Percentiles rank a stretch among this genome's conserved stretches.
These are phyloP conservation scores for Heliamphora ciliata DNA, from an alignment of 179 eudicot species.

Conservation along the genomic window DNA sequence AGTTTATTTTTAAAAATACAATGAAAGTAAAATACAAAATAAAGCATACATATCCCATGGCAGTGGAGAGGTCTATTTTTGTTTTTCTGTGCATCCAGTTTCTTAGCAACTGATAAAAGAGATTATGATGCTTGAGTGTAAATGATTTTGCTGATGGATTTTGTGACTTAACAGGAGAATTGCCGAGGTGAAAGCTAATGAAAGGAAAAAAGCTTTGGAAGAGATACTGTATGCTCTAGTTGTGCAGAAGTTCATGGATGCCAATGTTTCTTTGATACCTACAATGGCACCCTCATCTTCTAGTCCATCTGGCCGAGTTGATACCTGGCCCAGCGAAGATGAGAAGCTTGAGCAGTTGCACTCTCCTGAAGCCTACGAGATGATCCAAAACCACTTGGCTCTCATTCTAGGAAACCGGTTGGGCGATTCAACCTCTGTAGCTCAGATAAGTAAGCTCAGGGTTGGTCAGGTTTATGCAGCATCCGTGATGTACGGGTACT, in stretches of 20 bases:
- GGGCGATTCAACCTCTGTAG: constrained; percentile 58
- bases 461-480: constrained; percentile 99
- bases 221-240: constrained; percentile 81
- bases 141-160: background rate
- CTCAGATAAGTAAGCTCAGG: constrained; percentile 77
- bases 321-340: constrained; percentile 57
- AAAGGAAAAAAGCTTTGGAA: constrained; percentile 68
- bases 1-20: too few relatives aligned
- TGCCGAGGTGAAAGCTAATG: constrained; percentile 85
- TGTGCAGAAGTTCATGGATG: constrained; percentile 86
- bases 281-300: constrained; percentile 50
- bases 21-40: too few relatives aligned
- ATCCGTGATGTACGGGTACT: constrained; percentile 93
- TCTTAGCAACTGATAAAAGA: background rate
- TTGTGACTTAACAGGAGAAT: constrained; percentile 55
- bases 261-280: constrained; percentile 67
- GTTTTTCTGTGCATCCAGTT: background rate
- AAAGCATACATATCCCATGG: background rate
- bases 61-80: constrained; percentile 2
- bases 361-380: constrained; percentile 87
- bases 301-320: constrained; percentile 46
- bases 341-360: constrained; percentile 63
- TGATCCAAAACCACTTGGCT: constrained; percentile 85
- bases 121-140: background rate
- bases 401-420: constrained; percentile 73